Conservation (phyloP, 768 basidiomycete genomes). For the Tricholoma saponaceum region DNA sequence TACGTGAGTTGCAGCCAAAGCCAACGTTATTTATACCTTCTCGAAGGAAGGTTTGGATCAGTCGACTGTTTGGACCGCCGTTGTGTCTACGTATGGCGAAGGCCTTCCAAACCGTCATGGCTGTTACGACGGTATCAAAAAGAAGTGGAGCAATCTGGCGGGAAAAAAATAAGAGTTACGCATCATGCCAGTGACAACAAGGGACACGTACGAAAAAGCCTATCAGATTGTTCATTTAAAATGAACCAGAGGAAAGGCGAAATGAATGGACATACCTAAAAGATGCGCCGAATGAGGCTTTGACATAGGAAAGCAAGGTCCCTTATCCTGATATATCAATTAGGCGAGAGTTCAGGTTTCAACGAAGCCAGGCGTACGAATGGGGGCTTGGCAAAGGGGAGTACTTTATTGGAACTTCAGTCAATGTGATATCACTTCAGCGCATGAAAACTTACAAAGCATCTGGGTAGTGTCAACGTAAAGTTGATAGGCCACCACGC, state of each 20-base stretch:
- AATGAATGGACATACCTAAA: slow-evolving; percentile 45
- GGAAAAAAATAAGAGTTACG: slow-evolving; percentile 7
- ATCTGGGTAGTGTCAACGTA: slow-evolving; percentile 78
- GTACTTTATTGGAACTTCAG: slow-evolving; percentile 35
- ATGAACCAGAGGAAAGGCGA: not conserved
- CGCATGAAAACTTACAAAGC: slow-evolving; percentile 46
- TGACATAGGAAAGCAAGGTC: slow-evolving; percentile 78
- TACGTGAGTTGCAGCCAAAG: not conserved
- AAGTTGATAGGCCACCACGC: slow-evolving; percentile 77
- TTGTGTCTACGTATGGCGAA: slow-evolving; percentile 71
- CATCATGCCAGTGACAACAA: not conserved
- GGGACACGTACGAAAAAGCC: slow-evolving; percentile 53
- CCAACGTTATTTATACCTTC: slow-evolving; percentile 48
- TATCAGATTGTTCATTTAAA: slow-evolving; percentile 19
- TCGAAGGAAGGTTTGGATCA: slow-evolving; percentile 81
- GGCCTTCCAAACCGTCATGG: slow-evolving; percentile 79
- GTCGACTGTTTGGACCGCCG: slow-evolving; percentile 70
- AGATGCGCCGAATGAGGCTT: slow-evolving; percentile 82
- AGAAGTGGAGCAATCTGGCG: slow-evolving; percentile 77
- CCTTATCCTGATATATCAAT: slow-evolving; percentile 33
- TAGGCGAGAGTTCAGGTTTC: not conserved
- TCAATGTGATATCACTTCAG: not conserved
- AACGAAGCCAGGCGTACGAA: slow-evolving; percentile 33
- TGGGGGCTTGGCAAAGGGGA: slow-evolving; percentile 62
- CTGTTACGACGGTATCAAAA: slow-evolving; percentile 77